Percentiles rank a stretch among this genome's conserved stretches.
Conservation (phyloP, 768 basidiomycete species). For the Suillus spraguei region DNA sequence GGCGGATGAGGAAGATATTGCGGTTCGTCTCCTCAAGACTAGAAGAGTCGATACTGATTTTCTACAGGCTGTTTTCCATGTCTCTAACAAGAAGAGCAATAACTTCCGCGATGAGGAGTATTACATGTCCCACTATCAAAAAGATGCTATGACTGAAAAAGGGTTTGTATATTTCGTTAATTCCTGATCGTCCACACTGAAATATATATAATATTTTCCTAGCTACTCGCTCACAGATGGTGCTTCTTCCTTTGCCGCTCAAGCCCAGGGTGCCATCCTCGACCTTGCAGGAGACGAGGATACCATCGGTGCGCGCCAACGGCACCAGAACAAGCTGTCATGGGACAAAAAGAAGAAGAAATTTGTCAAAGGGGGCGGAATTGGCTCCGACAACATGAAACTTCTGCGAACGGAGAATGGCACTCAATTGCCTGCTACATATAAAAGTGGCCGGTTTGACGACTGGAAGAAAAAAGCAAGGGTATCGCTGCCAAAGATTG, state of each 20-base stretch:
- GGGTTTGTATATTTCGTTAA: constrained; percentile 58
- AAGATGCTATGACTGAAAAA: constrained; percentile 84
- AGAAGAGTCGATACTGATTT: constrained; percentile 11
- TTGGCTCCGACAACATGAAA: constrained; percentile 91
- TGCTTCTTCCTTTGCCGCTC: constrained; percentile 80
- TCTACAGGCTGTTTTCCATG: constrained; percentile 67
- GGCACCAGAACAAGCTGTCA: constrained; percentile 54
- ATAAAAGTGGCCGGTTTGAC: constrained; percentile 91
- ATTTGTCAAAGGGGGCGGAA: constrained; percentile 84
- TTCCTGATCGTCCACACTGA: not conserved
- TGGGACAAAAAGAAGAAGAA: constrained; percentile 99
- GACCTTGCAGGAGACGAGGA: constrained; percentile 84
- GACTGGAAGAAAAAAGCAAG: constrained; percentile 89
- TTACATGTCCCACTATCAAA: constrained; percentile 92
- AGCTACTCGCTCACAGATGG: constrained; percentile 92
- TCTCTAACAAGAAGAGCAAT: constrained; percentile 45
- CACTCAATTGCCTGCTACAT: constrained; percentile 85
- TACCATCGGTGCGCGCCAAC: constrained; percentile 55
- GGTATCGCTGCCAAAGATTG: constrained; percentile 75
- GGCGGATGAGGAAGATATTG: constrained; percentile 80
- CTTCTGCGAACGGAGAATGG: constrained; percentile 93
- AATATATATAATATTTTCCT: not conserved
- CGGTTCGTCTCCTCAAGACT: constrained; percentile 42
- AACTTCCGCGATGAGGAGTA: constrained; percentile 80
- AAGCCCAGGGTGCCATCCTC: constrained; percentile 78